These are phyloP conservation scores for Isatis lusitanica DNA, from an alignment of 441 rosid genomes.

Conservation along the genomic window DNA sequence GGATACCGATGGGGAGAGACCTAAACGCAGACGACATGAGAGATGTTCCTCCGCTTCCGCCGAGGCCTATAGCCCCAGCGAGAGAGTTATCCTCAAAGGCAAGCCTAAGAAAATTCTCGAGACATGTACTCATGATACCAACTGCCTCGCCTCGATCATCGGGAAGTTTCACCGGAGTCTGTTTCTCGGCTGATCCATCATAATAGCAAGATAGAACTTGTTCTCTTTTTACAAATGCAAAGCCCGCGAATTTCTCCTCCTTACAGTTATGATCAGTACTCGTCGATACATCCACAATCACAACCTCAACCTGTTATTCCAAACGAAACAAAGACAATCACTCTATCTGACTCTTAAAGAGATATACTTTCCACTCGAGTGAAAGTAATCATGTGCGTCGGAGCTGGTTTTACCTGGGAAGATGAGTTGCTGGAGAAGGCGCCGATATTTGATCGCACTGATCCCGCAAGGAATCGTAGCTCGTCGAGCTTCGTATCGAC, in stretches of 20 bases:
- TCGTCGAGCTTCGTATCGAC: constrained; percentile 81
- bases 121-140: constrained; percentile 64
- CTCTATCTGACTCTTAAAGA: not conserved
- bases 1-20: constrained; percentile 72
- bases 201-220: constrained; percentile 51
- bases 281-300: constrained; percentile 77
- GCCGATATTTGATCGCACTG: constrained; percentile 57
- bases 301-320: constrained; percentile 57
- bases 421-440: constrained; percentile 46
- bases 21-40: constrained; percentile 67
- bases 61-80: constrained; percentile 76
- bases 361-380: too few species aligned
- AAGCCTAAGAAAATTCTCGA: constrained; percentile 51
- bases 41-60: constrained; percentile 93
- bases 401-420: constrained; percentile 45
- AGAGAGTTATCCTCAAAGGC: constrained; percentile 42
- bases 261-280: constrained; percentile 37
- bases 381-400: too few species aligned
- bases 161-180: constrained; percentile 35
- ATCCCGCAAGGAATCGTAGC: constrained; percentile 64
- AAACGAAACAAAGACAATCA: not conserved
- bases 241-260: constrained; percentile 44
- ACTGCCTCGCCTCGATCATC: constrained; percentile 80
- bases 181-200: constrained; percentile 25
- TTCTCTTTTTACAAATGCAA: constrained; percentile 53